A percentile compares a stretch with the other conserved stretches of the same genome.
Evolutionary conservation across 208 protist genomes (phyloP).

Genomic region (Herpetomonas samuelpessoai): DNA sequence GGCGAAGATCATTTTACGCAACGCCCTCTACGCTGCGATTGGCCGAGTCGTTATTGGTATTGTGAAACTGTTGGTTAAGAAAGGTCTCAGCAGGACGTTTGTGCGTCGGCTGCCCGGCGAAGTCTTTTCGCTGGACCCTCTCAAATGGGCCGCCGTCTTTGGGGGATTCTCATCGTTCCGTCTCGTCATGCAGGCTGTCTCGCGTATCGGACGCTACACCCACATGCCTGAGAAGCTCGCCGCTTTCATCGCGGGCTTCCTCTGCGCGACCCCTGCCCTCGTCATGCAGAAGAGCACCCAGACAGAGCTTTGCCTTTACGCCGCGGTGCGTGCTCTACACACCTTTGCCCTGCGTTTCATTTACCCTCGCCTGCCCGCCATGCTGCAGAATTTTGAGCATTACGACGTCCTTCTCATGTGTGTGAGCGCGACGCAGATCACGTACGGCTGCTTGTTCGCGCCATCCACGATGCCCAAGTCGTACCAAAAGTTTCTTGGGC

Average conservation of each 20-base stretch:
- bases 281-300: constrained; percentile 75
- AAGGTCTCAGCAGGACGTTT: constrained; percentile 35
- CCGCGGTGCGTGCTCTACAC: constrained; percentile 68
- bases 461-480: constrained; percentile 64
- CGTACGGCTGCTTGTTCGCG: constrained; percentile 71
- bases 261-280: constrained; percentile 63
- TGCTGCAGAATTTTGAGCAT: constrained; percentile 55
- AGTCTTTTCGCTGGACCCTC: constrained; percentile 71
- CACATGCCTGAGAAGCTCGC: constrained; percentile 39
- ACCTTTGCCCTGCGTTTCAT: constrained; percentile 60
- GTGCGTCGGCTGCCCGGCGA: constrained; percentile 35
- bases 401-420: constrained; percentile 86
- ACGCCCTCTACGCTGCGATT: constrained; percentile 56
- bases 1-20: constrained; percentile 52
- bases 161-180: constrained; percentile 72
- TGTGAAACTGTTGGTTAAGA: constrained; percentile 54
- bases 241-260: constrained; percentile 45
- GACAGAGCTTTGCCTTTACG: constrained; percentile 79
- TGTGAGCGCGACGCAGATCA: constrained; percentile 70
- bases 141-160: constrained; percentile 75
- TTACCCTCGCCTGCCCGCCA: constrained; percentile 42
- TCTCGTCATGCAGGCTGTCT: constrained; percentile 47
- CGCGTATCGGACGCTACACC: constrained; percentile 17
- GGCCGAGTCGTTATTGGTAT: constrained; percentile 63
- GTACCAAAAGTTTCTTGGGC: constrained; percentile 72